Percentiles rank a stretch among this genome's conserved stretches.
Conservation (phyloP, 2,329 filamentous ascomycete genomes). For the Pseudogymnoascus sp. region DNA sequence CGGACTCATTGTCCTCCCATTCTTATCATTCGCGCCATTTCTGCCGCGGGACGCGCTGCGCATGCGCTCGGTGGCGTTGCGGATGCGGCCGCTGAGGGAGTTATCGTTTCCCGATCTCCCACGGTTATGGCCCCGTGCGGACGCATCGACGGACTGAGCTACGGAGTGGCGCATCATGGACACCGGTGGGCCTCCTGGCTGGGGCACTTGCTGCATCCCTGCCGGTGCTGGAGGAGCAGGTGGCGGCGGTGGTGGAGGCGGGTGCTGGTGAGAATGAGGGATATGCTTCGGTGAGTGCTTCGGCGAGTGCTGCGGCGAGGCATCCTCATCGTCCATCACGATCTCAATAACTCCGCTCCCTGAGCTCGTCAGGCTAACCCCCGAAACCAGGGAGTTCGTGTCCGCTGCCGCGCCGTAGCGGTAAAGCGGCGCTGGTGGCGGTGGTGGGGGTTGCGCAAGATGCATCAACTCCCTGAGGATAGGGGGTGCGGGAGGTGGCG, state of each 20-base stretch:
- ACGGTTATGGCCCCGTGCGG: slow-evolving; percentile 38
- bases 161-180: slow-evolving; percentile 3
- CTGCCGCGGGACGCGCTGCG: slow-evolving; percentile 50
- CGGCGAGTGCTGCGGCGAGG: not conserved
- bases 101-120: slow-evolving; percentile 47
- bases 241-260: slow-evolving; percentile 38
- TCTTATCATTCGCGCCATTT: slow-evolving; percentile 28
- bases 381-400: slow-evolving; percentile 27
- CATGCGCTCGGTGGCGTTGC: slow-evolving; percentile 50
- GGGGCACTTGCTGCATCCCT: not conserved
- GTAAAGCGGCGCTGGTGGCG: slow-evolving; percentile 50
- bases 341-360: slow-evolving; percentile 55
- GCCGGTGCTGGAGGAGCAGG: slow-evolving; percentile 20
- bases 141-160: not conserved
- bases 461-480: slow-evolving; percentile 56
- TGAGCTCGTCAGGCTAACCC: slow-evolving; percentile 30
- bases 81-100: slow-evolving; percentile 44
- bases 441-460: slow-evolving; percentile 50
- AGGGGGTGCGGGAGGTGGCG: slow-evolving; percentile 42
- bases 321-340: slow-evolving; percentile 53
- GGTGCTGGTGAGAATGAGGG: slow-evolving; percentile 29
- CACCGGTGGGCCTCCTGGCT: not conserved
- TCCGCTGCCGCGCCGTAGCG: slow-evolving; percentile 25
- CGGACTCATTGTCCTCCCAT: slow-evolving; percentile 19
- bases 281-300: slow-evolving; percentile 12